phyloP scores from a whole-genome alignment of 768 basidiomycete species.

The Podaxis sp. region DNA sequence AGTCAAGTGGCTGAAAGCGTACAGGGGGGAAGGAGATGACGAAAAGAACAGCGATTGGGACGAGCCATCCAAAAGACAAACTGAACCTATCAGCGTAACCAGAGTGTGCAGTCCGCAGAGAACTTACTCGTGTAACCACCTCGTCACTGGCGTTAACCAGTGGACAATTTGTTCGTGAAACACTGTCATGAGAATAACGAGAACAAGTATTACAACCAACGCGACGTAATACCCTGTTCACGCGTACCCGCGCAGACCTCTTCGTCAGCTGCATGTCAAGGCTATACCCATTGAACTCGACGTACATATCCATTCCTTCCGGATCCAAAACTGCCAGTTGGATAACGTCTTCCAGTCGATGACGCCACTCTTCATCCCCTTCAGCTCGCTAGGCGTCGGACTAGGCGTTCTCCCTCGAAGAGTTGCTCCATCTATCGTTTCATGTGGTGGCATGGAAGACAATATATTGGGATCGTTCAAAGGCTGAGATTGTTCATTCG shows the following conservation, averaged over 20 bases:
- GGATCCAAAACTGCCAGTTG: conserved; percentile 47
- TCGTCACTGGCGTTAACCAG: conserved; percentile 62
- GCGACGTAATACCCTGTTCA: conserved; percentile 47
- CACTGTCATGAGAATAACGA: conserved; percentile 51
- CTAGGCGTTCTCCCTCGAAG: conserved; percentile 44
- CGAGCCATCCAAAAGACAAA: conserved; percentile 59
- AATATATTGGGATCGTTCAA: background rate
- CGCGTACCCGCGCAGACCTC: background rate
- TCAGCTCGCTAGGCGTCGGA: conserved; percentile 58
- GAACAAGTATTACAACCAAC: conserved; percentile 38
- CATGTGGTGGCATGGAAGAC: background rate
- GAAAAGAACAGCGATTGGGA: conserved; percentile 79
- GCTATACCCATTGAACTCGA: conserved; percentile 5
- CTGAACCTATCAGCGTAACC: conserved; percentile 24
- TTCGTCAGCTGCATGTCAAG: background rate
- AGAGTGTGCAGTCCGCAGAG: background rate
- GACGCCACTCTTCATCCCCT: conserved; percentile 36
- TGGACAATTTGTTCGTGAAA: conserved; percentile 71
- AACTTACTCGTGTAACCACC: conserved; percentile 59
- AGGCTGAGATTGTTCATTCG: background rate
- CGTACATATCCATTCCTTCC: conserved; percentile 56
- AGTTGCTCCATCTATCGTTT: background rate
- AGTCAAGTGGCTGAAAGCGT: conserved; percentile 17
- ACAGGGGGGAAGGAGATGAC: conserved; percentile 86
- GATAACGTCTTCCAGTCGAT: conserved; percentile 41